phyloP scores from a whole-genome alignment of 1,284 basidiomycete genomes.

The Ganoderma sinense region DNA sequence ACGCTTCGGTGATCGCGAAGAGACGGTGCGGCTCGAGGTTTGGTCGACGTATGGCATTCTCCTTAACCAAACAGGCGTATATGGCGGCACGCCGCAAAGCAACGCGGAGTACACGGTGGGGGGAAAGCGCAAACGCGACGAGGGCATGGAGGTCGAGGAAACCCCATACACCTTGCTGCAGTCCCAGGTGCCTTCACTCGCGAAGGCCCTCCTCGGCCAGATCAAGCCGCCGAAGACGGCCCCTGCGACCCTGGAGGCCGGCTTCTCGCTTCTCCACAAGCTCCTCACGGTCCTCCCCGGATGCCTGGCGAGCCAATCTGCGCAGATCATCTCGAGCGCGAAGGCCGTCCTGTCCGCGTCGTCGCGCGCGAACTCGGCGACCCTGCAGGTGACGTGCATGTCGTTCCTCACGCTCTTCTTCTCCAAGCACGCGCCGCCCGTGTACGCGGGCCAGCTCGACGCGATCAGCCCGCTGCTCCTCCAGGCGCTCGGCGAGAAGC shows the following conservation, averaged over 20 bases:
- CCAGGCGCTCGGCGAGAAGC: slow-evolving; percentile 73
- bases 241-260: slow-evolving; percentile 84
- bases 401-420: slow-evolving; percentile 90
- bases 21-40: slow-evolving; percentile 94
- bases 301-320: slow-evolving; percentile 77
- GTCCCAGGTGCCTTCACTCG: slow-evolving; percentile 77
- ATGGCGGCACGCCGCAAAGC: slow-evolving; percentile 64
- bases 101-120: slow-evolving; percentile 59
- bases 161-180: slow-evolving; percentile 77
- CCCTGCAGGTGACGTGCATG: slow-evolving; percentile 82
- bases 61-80: slow-evolving; percentile 84
- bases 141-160: slow-evolving; percentile 81
- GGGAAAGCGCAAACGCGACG: slow-evolving; percentile 84
- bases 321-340: slow-evolving; percentile 66
- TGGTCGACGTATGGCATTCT: slow-evolving; percentile 88
- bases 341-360: slow-evolving; percentile 70
- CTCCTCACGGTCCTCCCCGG: slow-evolving; percentile 86
- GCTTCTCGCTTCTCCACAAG: slow-evolving; percentile 81
- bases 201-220: slow-evolving; percentile 87
- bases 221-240: slow-evolving; percentile 83
- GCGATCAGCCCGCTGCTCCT: slow-evolving; percentile 79
- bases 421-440: slow-evolving; percentile 76
- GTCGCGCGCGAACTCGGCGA: slow-evolving; percentile 72
- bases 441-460: slow-evolving; percentile 69
- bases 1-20: slow-evolving; percentile 94